Evolutionary conservation across 768 basidiomycete genomes (phyloP), one percentile per base, ranked within the genome.

Genomic region (Suillus fuscotomentosus): DNA sequence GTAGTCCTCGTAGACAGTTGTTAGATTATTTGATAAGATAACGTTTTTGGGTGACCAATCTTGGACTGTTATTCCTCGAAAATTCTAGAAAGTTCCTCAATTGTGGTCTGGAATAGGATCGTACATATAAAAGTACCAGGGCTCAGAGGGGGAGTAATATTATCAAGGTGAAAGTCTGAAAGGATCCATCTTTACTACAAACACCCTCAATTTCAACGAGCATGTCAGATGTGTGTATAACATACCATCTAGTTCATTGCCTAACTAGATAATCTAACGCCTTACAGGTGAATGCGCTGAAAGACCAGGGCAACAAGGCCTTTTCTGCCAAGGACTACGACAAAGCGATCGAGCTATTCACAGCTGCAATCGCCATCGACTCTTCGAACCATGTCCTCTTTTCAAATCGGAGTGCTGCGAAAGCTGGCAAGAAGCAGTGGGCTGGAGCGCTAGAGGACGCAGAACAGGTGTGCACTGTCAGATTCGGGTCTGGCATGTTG

Each of bases 231-330:
- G 78, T 80, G 66, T 55, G 78, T 50, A 50, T 77, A 61, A 34
- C 47, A 42, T 50, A 13, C 7, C n/a, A 6, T 41, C 47, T 11
- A n/a, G 36, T 38, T 60, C 8, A 59, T 65, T 55, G 55, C 48
- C 81, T 79, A 68, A 42, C 42, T 31, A 59, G 20, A 60, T n/a
- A 31, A 53, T n/a, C 10, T 45, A 15, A 45, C 41, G 11, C n/a
- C 27, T 24, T 17, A 6, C 65, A 85, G 84, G 81, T 79, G 56
- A 80, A 82, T 74, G 79, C 86, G 65, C 82, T 97, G 68, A 98
- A 98, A 81, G 92, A 94, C 73, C 87, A 87, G 73, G 96, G 95
- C 72, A 98, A 98, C 84, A 95, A 95, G 73, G 95, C 96, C 24
- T 98, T 98, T 79, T 83, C 91, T 45, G 93, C 93, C 62, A 97